Evolutionary conservation across 192 early-diverging fungal genomes (phyloP).

Genomic region (Obelidium mucronatum): DNA sequence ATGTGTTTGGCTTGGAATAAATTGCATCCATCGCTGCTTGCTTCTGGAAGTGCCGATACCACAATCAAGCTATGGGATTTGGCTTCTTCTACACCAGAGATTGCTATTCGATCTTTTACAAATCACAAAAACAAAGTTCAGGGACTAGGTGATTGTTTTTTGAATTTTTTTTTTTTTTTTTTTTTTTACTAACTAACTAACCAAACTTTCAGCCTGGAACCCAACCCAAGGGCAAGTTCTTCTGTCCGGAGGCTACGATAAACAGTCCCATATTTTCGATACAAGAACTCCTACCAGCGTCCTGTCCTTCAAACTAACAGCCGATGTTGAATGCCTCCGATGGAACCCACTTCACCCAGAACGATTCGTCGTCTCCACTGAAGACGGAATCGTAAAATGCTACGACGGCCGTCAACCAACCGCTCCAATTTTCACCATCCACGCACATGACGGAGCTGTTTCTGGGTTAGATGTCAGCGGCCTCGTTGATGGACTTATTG

Average conservation of each 20-base stretch:
- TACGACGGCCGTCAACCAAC: constrained; percentile 75
- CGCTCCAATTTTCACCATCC: constrained; percentile 83
- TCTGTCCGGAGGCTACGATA: constrained; percentile 92
- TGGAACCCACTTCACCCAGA: constrained; percentile 91
- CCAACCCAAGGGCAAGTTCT: constrained; percentile 85
- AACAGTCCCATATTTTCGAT: constrained; percentile 86
- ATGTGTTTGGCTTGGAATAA: constrained; percentile 96
- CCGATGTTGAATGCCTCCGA: constrained; percentile 90
- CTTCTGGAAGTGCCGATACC: constrained; percentile 93
- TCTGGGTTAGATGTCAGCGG: constrained; percentile 88
- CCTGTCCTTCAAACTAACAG: constrained; percentile 71
- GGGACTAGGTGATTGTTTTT: constrained; percentile 59
- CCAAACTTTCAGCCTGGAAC: constrained; percentile 71
- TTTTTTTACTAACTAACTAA: not conserved
- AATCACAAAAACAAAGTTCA: constrained; percentile 94
- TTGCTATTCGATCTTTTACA: constrained; percentile 74
- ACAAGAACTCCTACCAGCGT: constrained; percentile 82
- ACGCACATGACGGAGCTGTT: constrained; percentile 92
- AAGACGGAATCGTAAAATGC: constrained; percentile 90
- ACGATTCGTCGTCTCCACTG: constrained; percentile 72
- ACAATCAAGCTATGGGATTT: constrained; percentile 99
- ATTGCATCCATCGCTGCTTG: constrained; percentile 76
- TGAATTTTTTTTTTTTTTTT: not conserved
- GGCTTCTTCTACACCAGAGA: constrained; percentile 59
- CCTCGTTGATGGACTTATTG: constrained; percentile 77